Base-by-base conservation (phyloP, 2,329 filamentous ascomycete genomes). In the Ophiostoma novo-ulmi region DNA sequence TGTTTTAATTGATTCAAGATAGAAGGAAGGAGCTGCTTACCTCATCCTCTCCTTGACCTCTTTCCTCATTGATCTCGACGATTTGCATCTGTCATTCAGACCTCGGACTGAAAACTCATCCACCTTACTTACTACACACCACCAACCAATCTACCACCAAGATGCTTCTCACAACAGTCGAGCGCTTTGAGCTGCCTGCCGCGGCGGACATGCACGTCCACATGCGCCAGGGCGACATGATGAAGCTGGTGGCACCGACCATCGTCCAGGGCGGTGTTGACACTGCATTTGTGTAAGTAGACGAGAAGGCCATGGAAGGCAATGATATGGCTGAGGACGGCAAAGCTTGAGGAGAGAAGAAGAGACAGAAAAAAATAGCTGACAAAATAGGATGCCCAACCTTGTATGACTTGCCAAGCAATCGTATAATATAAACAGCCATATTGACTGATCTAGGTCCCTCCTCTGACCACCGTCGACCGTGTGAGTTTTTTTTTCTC, bases 151-250 rank as follows among this genome's bases (percentile, higher is more conserved):
- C 31, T 31, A 31, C 22, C 22, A 55, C 22, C 20, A 75, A 72
- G 65, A 79, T 79, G 78, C 72, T 75, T 70, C 75, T 80, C 64
- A 74, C 76, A 69, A 75, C 70, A 4, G 52, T 71, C 5, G 58
- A 78, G 72, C 76, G 73, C 44, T 76, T 78, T 63, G 84, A 87
- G 80, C 82, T 91, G 75, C 87, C 88, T 68, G 84, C 88, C 31
- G 82, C 87, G 73, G 88, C 88, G 69, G 89, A 91, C 79, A 87
- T 90, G 80, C 88, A 89, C 75, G 89, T 92, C 75, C 90, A 92
- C 79, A 82, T 92, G 75, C 87, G 90, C 39, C 87, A 92, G 78
- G 89, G 85, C 26, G 82, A 85, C 71, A 85, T 88, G 82, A 88
- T 89, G 84, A 81, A 87, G 72, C 76, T 83, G 44, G 84, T 86